phyloP scores from a whole-genome alignment of 805 yeast species.

The Wickerhamiella sorbophila region DNA sequence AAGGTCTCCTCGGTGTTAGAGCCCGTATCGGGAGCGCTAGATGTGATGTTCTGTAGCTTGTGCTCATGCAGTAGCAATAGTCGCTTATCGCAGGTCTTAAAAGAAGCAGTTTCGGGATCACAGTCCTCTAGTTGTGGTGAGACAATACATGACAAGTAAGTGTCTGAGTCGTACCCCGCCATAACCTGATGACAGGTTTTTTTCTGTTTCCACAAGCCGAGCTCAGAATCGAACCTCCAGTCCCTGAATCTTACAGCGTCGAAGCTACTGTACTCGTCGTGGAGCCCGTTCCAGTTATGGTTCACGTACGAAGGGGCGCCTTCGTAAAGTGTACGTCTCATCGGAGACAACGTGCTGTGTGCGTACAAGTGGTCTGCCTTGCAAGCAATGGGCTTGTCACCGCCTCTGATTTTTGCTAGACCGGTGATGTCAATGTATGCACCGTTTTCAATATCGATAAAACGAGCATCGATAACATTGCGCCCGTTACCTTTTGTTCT shows the following conservation, averaged over 20 bases:
- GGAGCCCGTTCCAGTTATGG: slow-evolving; percentile 18
- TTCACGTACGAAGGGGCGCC: slow-evolving; percentile 34
- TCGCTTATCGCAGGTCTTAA: background rate
- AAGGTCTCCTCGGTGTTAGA: background rate
- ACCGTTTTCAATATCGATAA: slow-evolving; percentile 48
- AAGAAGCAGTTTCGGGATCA: background rate
- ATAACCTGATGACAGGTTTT: slow-evolving; percentile 1
- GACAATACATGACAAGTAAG: background rate
- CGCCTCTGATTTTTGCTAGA: slow-evolving; percentile 21
- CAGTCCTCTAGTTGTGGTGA: background rate
- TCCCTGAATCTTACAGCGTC: slow-evolving; percentile 15
- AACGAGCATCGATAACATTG: slow-evolving; percentile 41
- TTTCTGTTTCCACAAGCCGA: slow-evolving; percentile 11
- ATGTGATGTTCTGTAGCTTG: background rate
- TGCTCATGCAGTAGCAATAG: background rate
- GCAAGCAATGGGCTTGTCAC: slow-evolving; percentile 29
- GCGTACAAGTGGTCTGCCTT: slow-evolving; percentile 43
- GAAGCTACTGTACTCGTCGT: slow-evolving; percentile 26
- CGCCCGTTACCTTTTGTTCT: slow-evolving; percentile 35
- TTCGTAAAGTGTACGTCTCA: slow-evolving; percentile 43
- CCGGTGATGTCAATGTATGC: slow-evolving; percentile 47
- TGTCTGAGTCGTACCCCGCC: background rate
- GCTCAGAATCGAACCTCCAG: slow-evolving; percentile 11
- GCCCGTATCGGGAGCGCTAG: background rate
- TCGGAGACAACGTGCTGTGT: slow-evolving; percentile 37